A percentile compares a stretch with the other conserved stretches of the same genome.
These are phyloP conservation scores for Leptomonas pyrrhocoris DNA, from an alignment of 208 protist genomes.

Conservation along the genomic window DNA sequence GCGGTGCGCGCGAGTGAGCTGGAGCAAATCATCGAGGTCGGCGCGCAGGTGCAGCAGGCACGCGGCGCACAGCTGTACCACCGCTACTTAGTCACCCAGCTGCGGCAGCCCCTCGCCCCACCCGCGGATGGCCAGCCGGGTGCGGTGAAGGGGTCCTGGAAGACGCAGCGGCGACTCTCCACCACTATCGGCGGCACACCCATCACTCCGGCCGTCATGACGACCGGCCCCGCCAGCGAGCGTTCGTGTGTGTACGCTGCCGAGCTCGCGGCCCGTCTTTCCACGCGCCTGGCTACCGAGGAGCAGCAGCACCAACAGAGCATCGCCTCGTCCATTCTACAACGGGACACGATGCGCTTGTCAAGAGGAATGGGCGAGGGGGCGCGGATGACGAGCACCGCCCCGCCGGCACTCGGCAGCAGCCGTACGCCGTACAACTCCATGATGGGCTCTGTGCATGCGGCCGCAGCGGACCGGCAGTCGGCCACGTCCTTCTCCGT, in stretches of 20 bases:
- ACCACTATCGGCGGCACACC: constrained; percentile 12
- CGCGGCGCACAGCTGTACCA: constrained; percentile 48
- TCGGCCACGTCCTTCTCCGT: constrained; percentile 7
- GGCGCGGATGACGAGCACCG: constrained; percentile 5
- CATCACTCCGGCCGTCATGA: neutral
- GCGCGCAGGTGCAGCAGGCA: constrained; percentile 35
- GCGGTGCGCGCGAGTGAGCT: constrained; percentile 46
- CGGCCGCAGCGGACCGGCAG: constrained; percentile 17
- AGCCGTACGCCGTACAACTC: constrained; percentile 24
- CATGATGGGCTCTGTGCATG: constrained; percentile 22
- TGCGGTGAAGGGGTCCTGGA: constrained; percentile 30
- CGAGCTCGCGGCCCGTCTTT: constrained; percentile 20
- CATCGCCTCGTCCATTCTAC: constrained; percentile 11
- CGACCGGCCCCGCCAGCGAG: neutral
- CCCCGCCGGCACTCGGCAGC: constrained; percentile 23
- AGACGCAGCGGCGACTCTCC: constrained; percentile 33
- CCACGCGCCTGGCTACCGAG: constrained; percentile 24
- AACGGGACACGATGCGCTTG: neutral
- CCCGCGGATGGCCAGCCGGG: constrained; percentile 30
- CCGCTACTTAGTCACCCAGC: constrained; percentile 62
- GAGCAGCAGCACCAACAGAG: constrained; percentile 26
- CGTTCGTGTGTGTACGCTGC: neutral
- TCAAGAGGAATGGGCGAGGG: neutral
- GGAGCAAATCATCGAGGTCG: constrained; percentile 48
- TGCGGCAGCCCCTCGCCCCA: constrained; percentile 39